Evolutionary conservation across 129 eudicot genomes (phyloP), one percentile per base, ranked within the genome.

Genomic region (Mikania micrantha): DNA sequence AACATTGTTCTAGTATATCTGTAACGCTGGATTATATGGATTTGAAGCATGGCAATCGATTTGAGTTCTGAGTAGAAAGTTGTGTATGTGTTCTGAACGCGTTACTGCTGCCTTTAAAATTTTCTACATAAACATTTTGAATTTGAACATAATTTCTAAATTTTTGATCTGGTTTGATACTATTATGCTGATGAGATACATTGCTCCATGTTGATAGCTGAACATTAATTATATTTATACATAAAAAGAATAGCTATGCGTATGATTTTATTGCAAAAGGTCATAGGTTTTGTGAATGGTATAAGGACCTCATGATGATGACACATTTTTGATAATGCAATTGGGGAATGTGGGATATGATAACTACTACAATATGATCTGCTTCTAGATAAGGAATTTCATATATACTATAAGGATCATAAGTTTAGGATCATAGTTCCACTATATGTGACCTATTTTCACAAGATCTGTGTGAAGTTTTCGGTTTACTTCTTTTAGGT

Each of bases 271-370:
- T n/a, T n/a, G n/a, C 36, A 12, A 12, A 45, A 39, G 19, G 13
- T 42, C 1, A 5, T 28, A 19, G 66, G 44, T 19, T 57, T 57
- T 40, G 7, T 22, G 39, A 25, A 47, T 25, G 60, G 61, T 19
- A 49, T 67, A 49, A 56, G 42, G 44, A 70, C 36, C 61, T 59
- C 41, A 29, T 66, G 32, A 66, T n/a, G 60, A 29, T 48, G 60
- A 29, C 42, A 17, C 60, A 5, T 47, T 47, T 59, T 60, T 66
- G 71, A 35, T 66, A 20, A 47, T 66, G 24, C 57, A 19, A 10
- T 45, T 28, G 59, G 25, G 31, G 28, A 45, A 45, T 45, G 24
- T n/a, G 22, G 28, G 60, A 16, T 47, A 9, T 4, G 52, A 44
- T 60, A 3, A 40, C 52, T 32, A 34, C 47, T 25, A 32, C 32